A percentile compares a stretch with the other conserved stretches of the same genome.
These are phyloP conservation scores for Vaccinium darrowii DNA, from an alignment of 148 eudicot species.

Conservation along the genomic window DNA sequence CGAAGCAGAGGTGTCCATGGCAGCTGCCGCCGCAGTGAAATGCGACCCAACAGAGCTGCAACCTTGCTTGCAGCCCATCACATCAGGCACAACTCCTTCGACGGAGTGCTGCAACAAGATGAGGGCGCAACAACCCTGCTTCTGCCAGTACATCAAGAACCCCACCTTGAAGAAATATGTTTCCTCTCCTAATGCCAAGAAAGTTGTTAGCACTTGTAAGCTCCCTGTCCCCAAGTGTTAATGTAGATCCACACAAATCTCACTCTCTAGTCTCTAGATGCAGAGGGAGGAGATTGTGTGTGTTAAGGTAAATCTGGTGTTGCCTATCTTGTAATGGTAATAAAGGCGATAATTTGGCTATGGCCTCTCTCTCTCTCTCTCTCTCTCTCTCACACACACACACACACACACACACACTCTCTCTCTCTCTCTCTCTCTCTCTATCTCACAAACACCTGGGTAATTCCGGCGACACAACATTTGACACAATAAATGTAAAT, in stretches of 20 bases:
- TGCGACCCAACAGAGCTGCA: constrained; percentile 36
- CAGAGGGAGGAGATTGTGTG: too few relatives aligned
- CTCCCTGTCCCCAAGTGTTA: constrained; percentile 56
- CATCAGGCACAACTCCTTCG: constrained; percentile 27
- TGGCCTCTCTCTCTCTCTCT: too few relatives aligned
- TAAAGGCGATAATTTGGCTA: too few relatives aligned
- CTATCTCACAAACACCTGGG: too few relatives aligned
- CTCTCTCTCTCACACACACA: too few relatives aligned
- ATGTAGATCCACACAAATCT: neutral
- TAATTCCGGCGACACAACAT: too few relatives aligned
- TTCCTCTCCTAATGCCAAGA: constrained; percentile 41
- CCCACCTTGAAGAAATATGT: constrained; percentile 30
- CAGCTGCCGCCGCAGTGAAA: constrained; percentile 16
- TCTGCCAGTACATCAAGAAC: constrained; percentile 37
- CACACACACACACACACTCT: too few relatives aligned
- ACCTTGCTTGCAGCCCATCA: constrained; percentile 36
- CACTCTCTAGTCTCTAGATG: neutral
- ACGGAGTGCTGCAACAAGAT: constrained; percentile 34
- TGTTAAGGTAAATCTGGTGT: too few relatives aligned
- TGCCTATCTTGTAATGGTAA: too few relatives aligned
- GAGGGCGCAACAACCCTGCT: constrained; percentile 41
- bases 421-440: too few relatives aligned
- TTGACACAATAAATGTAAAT: too few relatives aligned
- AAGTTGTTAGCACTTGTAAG: constrained; percentile 31
- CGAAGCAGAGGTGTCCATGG: constrained; percentile 23